Base-by-base conservation (phyloP, 73 alveolate genomes). In the Blepharisma japonicum region DNA sequence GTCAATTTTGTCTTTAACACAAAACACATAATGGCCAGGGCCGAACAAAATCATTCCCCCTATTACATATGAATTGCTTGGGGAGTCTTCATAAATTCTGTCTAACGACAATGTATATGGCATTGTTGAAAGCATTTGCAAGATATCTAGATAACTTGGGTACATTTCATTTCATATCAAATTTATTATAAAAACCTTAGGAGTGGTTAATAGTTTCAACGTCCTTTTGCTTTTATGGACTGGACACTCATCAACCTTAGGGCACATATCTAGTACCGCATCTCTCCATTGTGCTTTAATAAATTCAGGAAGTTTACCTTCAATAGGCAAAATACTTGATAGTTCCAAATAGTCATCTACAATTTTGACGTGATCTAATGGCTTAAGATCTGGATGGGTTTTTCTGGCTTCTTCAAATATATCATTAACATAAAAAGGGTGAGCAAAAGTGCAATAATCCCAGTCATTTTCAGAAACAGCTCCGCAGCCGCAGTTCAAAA, bases 381-480 rank as follows among this genome's bases (percentile, higher is more conserved):
- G 47, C 39, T 2, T 8, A 25, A 39, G 18, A 0, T 20, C 14
- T 61, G 38, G 38, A 25, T 61, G 47, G 2, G 38, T 11, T 20
- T 61, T 25, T 61, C 18, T 9, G 39, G 18, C 39, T 20, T 61
- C 49, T 25, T 61, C 74, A 61, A 61, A 61, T 8, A 61, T 61
- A n/a, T 18, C 49, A 61, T 61, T n/a, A 11, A 61, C 74, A 25
- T 61, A 61, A 61, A 61, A 61, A 61, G 14, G 74, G 23, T 61
- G 74, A 25, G 18, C 14, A 61, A 61, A 61, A 9, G 74, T 61
- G 74, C 46, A 14, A 25, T 14, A 18, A 25, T 61, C 74, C 74
- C 74, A 61, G 39, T 8, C 14, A 18, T n/a, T 9, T 25, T 61
- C 23, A 14, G 14, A 14, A 14, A 14, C 49, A 8, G 74, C 74